Evolutionary conservation across 805 yeast genomes (phyloP).

Genomic region (Zygotorulaspora florentina): DNA sequence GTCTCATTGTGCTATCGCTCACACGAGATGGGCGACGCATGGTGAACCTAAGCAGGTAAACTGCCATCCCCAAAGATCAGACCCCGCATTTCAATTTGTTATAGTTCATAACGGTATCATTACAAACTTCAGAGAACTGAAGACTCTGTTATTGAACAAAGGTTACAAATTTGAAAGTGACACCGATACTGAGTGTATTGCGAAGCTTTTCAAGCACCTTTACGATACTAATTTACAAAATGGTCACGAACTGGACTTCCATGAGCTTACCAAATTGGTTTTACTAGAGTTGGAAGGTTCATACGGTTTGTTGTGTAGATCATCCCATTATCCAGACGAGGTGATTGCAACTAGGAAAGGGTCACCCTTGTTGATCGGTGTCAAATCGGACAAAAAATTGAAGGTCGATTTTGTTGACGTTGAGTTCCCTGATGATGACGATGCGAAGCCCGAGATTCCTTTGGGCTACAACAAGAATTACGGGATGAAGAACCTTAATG

Average conservation of each 20-base stretch:
- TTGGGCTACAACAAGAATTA: conserved; percentile 10
- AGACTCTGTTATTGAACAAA: conserved; percentile 70
- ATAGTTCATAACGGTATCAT: conserved; percentile 98
- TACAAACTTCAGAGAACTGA: conserved; percentile 90
- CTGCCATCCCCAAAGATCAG: conserved; percentile 97
- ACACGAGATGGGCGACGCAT: conserved; percentile 99
- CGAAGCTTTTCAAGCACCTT: conserved; percentile 86
- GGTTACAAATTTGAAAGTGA: conserved; percentile 85
- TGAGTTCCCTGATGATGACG: conserved; percentile 75
- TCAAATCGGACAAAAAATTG: conserved; percentile 88
- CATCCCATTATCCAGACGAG: conserved; percentile 91
- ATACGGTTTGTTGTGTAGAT: conserved; percentile 90
- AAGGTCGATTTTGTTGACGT: conserved; percentile 98
- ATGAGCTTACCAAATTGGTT: conserved; percentile 88
- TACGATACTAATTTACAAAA: conserved; percentile 72
- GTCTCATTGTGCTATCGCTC: conserved; percentile 94
- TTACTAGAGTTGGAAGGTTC: conserved; percentile 94
- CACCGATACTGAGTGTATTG: conserved; percentile 97
- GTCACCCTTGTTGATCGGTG: conserved; percentile 95
- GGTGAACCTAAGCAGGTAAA: conserved; percentile 83
- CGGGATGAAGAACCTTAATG: conserved; percentile 5
- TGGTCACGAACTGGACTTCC: conserved; percentile 79
- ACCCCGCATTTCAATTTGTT: conserved; percentile 73
- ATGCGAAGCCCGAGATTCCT: conserved; percentile 34
- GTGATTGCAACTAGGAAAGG: conserved; percentile 97